Base-by-base conservation (phyloP, 768 basidiomycete species). In the Rhizopogon rudus region DNA sequence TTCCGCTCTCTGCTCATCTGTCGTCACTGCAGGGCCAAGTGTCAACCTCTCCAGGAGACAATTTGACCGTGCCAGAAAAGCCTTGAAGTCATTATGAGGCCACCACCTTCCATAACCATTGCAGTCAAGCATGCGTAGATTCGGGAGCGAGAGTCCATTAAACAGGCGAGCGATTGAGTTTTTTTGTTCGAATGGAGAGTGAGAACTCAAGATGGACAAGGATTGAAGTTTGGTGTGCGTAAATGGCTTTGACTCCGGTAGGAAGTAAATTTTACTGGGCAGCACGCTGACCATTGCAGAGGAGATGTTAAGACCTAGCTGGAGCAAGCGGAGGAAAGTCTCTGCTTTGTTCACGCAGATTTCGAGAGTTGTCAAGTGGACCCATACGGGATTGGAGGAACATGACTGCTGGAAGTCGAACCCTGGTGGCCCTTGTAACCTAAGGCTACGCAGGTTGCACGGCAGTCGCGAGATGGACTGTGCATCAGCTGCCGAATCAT, bases 231-330 rank as follows among this genome's bases (percentile, higher is more conserved):
- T 39, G 22, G 51, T 5, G 10, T 66, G 64, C 1, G 51, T 60
- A 17, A 65, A 35, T 40, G 14, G 39, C 5, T 40, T 13, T 40
- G 3, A n/a, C 12, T 14, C 16, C 25, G 33, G 10, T 45, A 25
- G 3, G 6, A 39, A 1, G n/a, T 43, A 2, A 6, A 52, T 43
- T 3, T 3, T 7, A 33, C 10, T 28, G 12, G 31, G 44, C 5
- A 52, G 48, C 20, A 59, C 22, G 29, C 28, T 46, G n/a, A 66
- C 44, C 28, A 57, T 40, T 56, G 5, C 56, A 49, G 33, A 66
- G 56, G 17, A 39, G 29, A 65, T 65, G 40, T 55, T 40, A 6
- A 62, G 65, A 31, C 65, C 63, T 44, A 61, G 56, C 6, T 51
- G 40, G 35, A 65, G 62, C 20, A 65, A 56, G 2, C 29, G 41